These are phyloP conservation scores for Tanacetum coccineum DNA, from an alignment of 129 eudicot genomes.

Conservation along the genomic window DNA sequence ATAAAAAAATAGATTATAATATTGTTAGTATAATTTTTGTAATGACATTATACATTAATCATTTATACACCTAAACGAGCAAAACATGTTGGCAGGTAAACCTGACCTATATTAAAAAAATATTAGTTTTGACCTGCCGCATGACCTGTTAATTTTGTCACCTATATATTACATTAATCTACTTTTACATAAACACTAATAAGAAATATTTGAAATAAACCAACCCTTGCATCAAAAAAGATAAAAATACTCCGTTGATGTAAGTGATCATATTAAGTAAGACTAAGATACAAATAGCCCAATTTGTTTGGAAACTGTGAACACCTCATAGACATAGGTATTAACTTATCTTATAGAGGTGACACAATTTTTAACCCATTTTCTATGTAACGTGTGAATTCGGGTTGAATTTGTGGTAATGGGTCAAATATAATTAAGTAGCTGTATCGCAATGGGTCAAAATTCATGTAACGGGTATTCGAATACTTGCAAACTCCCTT, in stretches of 20 bases:
- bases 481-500: not conserved
- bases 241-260: not conserved
- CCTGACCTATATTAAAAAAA: not conserved
- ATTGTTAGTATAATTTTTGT: not conserved
- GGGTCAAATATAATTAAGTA: not conserved
- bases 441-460: not conserved
- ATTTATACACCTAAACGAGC: not conserved
- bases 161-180: not conserved
- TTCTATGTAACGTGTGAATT: not conserved
- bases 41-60: not conserved
- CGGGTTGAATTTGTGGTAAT: no score
- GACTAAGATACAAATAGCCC: not conserved
- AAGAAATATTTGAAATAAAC: not conserved
- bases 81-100: not conserved
- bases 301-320: not conserved
- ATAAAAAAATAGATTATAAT: not conserved
- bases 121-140: not conserved
- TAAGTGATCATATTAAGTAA: not conserved
- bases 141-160: not conserved
- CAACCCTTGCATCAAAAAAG: not conserved
- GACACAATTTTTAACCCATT: not conserved
- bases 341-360: not conserved
- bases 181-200: not conserved
- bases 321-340: not conserved
- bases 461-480: not conserved